Base-by-base conservation (phyloP, 805 yeast species). In the Yamadazyma olivae region DNA sequence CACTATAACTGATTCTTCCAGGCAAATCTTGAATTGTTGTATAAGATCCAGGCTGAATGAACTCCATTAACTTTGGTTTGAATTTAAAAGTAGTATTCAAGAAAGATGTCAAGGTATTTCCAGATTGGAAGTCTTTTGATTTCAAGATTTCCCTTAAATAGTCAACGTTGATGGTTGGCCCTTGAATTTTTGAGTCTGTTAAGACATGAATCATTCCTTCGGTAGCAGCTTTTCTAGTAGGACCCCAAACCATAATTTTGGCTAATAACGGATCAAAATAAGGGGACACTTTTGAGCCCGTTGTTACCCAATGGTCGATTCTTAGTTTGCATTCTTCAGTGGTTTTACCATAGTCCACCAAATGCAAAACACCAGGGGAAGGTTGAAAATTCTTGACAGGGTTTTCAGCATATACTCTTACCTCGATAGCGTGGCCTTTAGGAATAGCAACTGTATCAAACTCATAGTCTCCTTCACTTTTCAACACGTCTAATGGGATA, bases 11-110 rank as follows among this genome's bases (percentile, higher is more conserved):
- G 34, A 70, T 69, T 67, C 99, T 81, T 49, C 99, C 99, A 2
- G 98, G 97, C 60, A 81, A 91, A 61, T 91, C 99, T 66, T 91
- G 99, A 33, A 91, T 90, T 2, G 96, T 85, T 22, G 98, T 91
- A 62, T 88, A 88, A 27, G 96, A 89, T 37, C 75, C 75, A 4
- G 68, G 60, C 27, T 79, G 64, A 20, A 81, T 56, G 29, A 91
- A 75, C 63, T 91, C 98, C 56, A 91, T 74, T 3, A 96, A 95
- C 36, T 75, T 72, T 5, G 97, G 89, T 35, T 30, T 21, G 27
- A 38, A 41, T 10, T 35, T 21, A 26, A 41, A 41, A 5, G 32
- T 18, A 14, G 31, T 21, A 68, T 64, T 67, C 87, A 91, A 39
- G 76, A 80, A 87, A 85, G 32, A 98, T 88, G 41, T 82, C 83